Percentiles rank a stretch among this genome's conserved stretches.
phyloP scores from a whole-genome alignment of 805 yeast genomes.

The Suhomyces canberraensis region DNA sequence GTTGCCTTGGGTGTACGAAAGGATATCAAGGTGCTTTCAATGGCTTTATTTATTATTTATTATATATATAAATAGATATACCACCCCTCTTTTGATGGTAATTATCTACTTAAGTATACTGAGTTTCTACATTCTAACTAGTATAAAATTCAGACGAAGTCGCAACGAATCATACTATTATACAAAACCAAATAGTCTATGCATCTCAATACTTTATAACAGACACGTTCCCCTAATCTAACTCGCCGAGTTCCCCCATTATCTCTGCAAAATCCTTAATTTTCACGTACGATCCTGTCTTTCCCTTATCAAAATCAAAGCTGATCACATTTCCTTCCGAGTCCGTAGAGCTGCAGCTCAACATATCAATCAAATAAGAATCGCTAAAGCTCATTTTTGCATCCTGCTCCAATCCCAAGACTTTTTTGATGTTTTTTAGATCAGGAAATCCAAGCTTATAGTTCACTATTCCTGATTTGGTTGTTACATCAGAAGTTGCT shows the following conservation, averaged over 20 bases:
- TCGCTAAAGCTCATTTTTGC: constrained; percentile 21
- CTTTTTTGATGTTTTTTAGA: constrained; percentile 26
- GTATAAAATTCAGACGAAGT: no score
- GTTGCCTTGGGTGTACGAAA: no score
- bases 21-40: no score
- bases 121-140: no score
- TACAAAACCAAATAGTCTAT: no score
- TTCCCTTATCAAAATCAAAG: constrained; percentile 24
- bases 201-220: no score
- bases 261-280: constrained; percentile 43
- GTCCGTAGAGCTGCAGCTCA: constrained; percentile 31
- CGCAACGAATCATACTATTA: no score
- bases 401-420: constrained; percentile 19
- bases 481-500: constrained; percentile 11
- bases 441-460: constrained; percentile 27
- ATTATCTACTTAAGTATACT: no score
- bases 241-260: constrained; percentile 38
- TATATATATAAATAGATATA: no score
- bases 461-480: constrained; percentile 5
- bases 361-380: constrained; percentile 39
- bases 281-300: constrained; percentile 25
- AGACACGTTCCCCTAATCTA: no score
- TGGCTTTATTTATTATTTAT: no score
- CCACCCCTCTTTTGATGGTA: no score
- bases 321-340: constrained; percentile 26